phyloP scores from a whole-genome alignment of 805 yeast species.

The Saturnispora serradocipensis region DNA sequence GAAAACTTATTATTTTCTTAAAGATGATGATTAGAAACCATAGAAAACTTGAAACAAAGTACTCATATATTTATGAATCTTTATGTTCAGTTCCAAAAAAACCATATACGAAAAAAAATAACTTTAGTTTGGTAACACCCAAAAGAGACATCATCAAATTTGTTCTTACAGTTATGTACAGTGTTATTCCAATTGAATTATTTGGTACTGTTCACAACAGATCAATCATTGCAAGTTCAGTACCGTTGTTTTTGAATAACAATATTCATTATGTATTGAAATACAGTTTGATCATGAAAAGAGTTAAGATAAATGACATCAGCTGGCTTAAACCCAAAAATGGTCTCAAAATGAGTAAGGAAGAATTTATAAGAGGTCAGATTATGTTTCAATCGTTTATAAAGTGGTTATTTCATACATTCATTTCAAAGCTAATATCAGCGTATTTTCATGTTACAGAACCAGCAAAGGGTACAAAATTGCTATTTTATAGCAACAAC shows the following conservation, averaged over 20 bases:
- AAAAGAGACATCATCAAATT: conserved; percentile 33
- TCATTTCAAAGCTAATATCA: conserved; percentile 39
- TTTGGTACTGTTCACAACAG: conserved; percentile 50
- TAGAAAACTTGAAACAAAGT: conserved; percentile 20
- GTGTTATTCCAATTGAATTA: conserved; percentile 39
- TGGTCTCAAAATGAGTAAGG: conserved; percentile 26
- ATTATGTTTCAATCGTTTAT: conserved; percentile 34
- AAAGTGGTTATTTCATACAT: conserved; percentile 45
- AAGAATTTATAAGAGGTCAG: conserved; percentile 34
- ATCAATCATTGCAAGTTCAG: conserved; percentile 26
- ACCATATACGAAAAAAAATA: conserved; percentile 10
- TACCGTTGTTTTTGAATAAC: conserved; percentile 32
- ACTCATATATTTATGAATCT: conserved; percentile 29
- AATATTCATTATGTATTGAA: conserved; percentile 30
- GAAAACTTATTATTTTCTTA: conserved; percentile 16
- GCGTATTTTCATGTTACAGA: conserved; percentile 64
- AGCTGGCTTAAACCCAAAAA: conserved; percentile 42
- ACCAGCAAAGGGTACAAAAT: conserved; percentile 30
- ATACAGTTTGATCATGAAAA: conserved; percentile 25
- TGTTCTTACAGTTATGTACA: conserved; percentile 34
- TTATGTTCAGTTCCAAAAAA: conserved; percentile 21
- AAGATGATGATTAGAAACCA: conserved; percentile 28
- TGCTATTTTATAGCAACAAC: conserved; percentile 47
- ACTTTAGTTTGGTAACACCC: conserved; percentile 28
- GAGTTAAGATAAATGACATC: conserved; percentile 36